These are phyloP conservation scores for Dalbergia oliveri DNA, from an alignment of 306 rosid species.

Conservation along the genomic window DNA sequence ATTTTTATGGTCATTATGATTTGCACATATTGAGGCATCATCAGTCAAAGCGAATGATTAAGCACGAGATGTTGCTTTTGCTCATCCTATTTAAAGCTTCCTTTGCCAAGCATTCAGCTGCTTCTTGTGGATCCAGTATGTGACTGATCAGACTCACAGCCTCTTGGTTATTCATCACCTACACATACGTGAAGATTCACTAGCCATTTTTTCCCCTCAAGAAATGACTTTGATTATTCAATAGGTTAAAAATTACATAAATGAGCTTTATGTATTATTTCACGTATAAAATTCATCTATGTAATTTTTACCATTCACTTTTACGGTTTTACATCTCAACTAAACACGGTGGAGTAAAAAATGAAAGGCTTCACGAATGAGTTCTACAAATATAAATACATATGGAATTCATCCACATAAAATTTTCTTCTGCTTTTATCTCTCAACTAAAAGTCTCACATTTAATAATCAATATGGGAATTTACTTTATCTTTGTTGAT, in stretches of 20 bases:
- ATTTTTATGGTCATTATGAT: slow-evolving; percentile 15
- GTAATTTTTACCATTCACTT: no score
- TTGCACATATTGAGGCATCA: background rate
- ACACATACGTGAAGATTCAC: slow-evolving; percentile 28
- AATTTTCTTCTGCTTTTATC: no score
- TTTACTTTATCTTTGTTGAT: background rate
- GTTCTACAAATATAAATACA: no score
- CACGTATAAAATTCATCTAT: no score
- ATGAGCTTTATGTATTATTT: no score
- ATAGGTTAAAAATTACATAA: no score
- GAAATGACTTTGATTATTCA: background rate
- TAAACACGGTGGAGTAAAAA: no score
- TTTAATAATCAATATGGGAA: background rate
- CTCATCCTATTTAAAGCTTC: slow-evolving; percentile 85
- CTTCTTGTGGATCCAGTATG: slow-evolving; percentile 82
- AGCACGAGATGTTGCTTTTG: slow-evolving; percentile 79
- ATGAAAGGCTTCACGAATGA: no score
- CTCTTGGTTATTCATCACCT: slow-evolving; percentile 92
- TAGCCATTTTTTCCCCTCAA: background rate
- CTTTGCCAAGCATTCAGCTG: slow-evolving; percentile 82
- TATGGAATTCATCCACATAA: no score
- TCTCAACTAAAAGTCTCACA: background rate
- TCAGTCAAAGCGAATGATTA: slow-evolving; percentile 84
- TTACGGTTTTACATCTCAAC: background rate
- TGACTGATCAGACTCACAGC: slow-evolving; percentile 83